Evolutionary conservation across 192 early-diverging fungal species (phyloP), one percentile per base, ranked within the genome.

Genomic region (Chytriomyces sp.): DNA sequence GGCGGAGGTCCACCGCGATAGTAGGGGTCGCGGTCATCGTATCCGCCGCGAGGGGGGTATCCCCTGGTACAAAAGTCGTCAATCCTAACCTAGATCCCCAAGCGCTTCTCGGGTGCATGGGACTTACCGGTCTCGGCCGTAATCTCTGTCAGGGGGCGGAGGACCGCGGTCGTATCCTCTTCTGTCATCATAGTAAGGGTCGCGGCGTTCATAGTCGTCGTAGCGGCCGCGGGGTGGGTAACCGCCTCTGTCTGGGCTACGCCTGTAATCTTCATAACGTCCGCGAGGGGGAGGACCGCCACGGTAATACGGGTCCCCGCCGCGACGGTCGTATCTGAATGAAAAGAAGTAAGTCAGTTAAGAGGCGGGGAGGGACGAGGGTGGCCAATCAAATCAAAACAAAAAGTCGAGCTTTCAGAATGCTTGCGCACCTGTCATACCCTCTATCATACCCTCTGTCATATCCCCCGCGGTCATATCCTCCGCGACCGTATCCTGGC

Each of bases 301-400:
- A 26, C 65, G 65, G 54, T 56, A 68, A 34, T 68, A 68, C 12
- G 65, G 65, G 2, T 68, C 65, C 14, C 65, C 30, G 40, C 63
- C 44, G 14, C 44, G 44, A 49, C 44, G 30, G 33, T 65, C 63
- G 33, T 61, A 61, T 17, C 59, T 61, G 54, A 17, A 49, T 49
- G 41, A 49, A 49, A 49, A 49, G 41, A 49, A 17, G 41, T 49
- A 17, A 49, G 41, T 49, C 12, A 49, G 41, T 49, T 10, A n/a
- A 58, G 10, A 26, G 0, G 56, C 1, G 30, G 26, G 56, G 10
- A 26, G 10, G 12, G 10, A 26, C 12, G 56, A n/a, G 19, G 10
- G 30, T 31, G 12, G 56, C 10, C n/a, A n/a, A n/a, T 58, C 26
- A 58, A 8, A 58, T 8, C 56, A 58, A 58, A 58, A 58, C 8